Evolutionary conservation across 2,329 filamentous ascomycete genomes (phyloP), one percentile per base, ranked within the genome.

Genomic region (Sporothrix inflata): DNA sequence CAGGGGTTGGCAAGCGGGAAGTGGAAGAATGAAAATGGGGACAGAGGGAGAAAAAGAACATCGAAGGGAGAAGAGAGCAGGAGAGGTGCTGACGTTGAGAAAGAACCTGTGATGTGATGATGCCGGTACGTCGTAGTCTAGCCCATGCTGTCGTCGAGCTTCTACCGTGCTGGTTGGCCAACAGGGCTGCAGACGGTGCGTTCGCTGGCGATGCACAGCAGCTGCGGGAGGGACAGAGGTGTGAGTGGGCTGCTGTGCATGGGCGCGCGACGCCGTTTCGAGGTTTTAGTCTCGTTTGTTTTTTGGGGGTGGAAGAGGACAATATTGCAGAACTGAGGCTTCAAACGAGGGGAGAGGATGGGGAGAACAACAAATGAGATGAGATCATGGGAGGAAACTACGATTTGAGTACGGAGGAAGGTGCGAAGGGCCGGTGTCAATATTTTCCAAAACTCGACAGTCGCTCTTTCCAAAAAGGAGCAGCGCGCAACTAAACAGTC

Each of bases 111-210:
- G 24, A 55, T 30, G 51, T 55, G 24, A 55, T 27, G 24, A 55
- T 30, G 24, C 24, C 19, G 2, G 30, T 3, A 21, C 14, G 47
- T 53, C 47, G 47, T 5, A 24, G 65, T 38, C 14, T 55, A 38
- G 16, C 19, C 55, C 55, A 60, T 30, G 27, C 55, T 21, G 30
- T 40, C 34, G 16, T 12, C 61, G 21, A 30, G 68, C 21, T 70
- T 70, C 68, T 60, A 24, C 24, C 14, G 57, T 24, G 63, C 51
- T 68, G 70, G 70, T 71, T 71, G 70, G 63, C 70, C 40, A 38
- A 57, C 61, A 71, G 61, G 70, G 70, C 70, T 67, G 63, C 63
- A 66, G 47, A 57, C 19, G 45, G 47, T 27, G 68, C 53, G 47
- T 55, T 66, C 61, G 69, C 69, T 71, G 55, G 42, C 55, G 55